Evolutionary conservation across 495 filamentous ascomycete genomes (phyloP).

Genomic region (Oleoguttula mirabilis): DNA sequence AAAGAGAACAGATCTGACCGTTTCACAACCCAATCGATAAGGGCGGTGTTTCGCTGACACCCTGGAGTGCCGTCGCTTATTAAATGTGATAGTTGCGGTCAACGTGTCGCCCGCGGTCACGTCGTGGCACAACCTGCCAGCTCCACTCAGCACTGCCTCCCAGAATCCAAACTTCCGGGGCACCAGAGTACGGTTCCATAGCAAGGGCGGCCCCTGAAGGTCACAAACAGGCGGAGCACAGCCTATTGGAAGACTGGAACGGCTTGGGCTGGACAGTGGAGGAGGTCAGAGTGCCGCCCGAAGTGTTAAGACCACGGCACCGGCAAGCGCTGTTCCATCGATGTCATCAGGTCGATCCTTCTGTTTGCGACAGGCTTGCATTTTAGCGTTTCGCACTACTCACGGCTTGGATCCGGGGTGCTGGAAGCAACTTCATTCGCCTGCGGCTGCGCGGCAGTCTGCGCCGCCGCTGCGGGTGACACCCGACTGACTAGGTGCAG

Average conservation of each 20-base stretch:
- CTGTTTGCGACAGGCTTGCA: conserved; percentile 1
- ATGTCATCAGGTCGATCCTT: conserved; percentile 13
- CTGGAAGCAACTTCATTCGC: too few species aligned
- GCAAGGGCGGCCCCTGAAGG: not conserved
- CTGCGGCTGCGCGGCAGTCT: too few species aligned
- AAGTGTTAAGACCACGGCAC: not conserved
- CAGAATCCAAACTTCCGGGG: conserved; percentile 4
- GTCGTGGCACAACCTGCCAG: conserved; percentile 1
- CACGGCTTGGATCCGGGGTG: too few species aligned
- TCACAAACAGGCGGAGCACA: not conserved
- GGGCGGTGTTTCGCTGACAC: conserved; percentile 9
- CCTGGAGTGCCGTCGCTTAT: conserved; percentile 4
- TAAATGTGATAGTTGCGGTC: conserved; percentile 12
- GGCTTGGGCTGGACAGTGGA: not conserved
- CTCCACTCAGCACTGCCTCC: not conserved
- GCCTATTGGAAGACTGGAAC: conserved; percentile 6
- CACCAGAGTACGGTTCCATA: too few species aligned
- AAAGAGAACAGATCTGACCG: not conserved
- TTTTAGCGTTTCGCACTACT: too few species aligned
- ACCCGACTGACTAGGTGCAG: too few species aligned
- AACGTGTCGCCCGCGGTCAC: conserved; percentile 4
- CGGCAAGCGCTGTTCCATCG: conserved; percentile 10
- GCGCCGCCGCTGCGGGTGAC: too few species aligned
- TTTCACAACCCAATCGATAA: conserved; percentile 7
- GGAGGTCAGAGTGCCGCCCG: conserved; percentile 7